Percentiles rank a stretch among this genome's conserved stretches.
Conservation (phyloP, 768 basidiomycete genomes). For the Austroboletus festivus region DNA sequence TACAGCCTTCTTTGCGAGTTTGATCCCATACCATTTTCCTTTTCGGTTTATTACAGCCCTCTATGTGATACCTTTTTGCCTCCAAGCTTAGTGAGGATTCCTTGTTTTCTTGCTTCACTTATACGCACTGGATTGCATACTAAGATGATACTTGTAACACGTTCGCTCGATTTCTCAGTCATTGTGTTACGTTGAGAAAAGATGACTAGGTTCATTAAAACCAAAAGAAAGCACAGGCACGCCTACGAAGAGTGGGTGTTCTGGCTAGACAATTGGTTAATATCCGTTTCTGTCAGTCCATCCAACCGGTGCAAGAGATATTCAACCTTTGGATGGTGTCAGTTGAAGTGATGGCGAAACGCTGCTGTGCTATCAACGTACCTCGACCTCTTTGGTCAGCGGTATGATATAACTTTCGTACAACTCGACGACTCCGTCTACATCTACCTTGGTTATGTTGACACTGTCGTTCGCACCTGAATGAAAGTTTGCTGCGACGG, state of each 20-base stretch:
- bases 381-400: constrained; percentile 97
- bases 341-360: neutral
- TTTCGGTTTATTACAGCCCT: constrained; percentile 6
- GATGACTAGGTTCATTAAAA: constrained; percentile 7
- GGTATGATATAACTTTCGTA: constrained; percentile 97
- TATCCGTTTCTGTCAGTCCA: constrained; percentile 76
- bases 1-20: constrained; percentile 10
- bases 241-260: too few relatives aligned
- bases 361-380: constrained; percentile 34
- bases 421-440: constrained; percentile 87
- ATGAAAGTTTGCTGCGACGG: constrained; percentile 35
- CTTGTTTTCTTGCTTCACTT: constrained; percentile 24
- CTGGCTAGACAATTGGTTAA: constrained; percentile 75
- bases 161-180: constrained; percentile 16
- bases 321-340: constrained; percentile 62
- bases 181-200: constrained; percentile 17
- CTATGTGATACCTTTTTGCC: constrained; percentile 19
- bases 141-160: constrained; percentile 21
- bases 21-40: constrained; percentile 4
- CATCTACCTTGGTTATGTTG: constrained; percentile 70
- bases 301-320: constrained; percentile 91
- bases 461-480: too few relatives aligned
- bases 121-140: constrained; percentile 21
- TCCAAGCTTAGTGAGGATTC: constrained; percentile 15
- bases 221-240: constrained; percentile 3